Base-by-base conservation (phyloP, 352 stramenopile genomes). In the Stephanocyclus meneghinianus region DNA sequence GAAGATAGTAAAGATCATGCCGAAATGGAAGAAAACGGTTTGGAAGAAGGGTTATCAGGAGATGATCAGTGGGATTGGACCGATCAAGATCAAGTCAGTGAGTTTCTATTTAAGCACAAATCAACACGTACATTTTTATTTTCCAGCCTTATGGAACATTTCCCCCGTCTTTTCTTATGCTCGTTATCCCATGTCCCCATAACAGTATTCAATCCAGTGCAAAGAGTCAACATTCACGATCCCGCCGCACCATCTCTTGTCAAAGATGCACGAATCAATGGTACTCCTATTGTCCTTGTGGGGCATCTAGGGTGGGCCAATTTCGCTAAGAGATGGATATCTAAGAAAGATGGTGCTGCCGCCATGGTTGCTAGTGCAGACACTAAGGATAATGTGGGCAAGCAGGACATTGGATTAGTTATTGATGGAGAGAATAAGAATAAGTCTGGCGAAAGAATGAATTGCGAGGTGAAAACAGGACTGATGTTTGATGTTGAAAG, bases 301-400 rank as follows among this genome's bases (percentile, higher is more conserved):
- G 84, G 78, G 42, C 82, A 91, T 72, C 51, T 85, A 15, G 84
- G 88, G 21, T 91, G 86, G 86, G 79, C 88, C 11, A 78, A 89
- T 53, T 93, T 93, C 86, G 84, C 88, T 15, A 68, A 78, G 16
- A 68, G 82, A 37, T 93, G 88, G 88, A 68, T 92, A n/a, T 72
- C 32, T 2, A 66, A 48, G n/a, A 63, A 66, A 51, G 18, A 53
- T 42, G 26, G 6, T 63, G 55, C 9, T 63, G 11, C 7, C 45
- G 51, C 8, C 3, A 16, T 2, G 40, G 51, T 29, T 5, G 26
- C 15, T 5, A 11, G 11, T 15, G 0, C 4, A 37, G 51, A 60
- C 6, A 5, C 16, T 29, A 21, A 18, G 13, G 29, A 18, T n/a
- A 44, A 47, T 21, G n/a, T 2, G 55, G 55, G 30, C 9, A 21